phyloP scores from a whole-genome alignment of 1,284 basidiomycete species.

The Polyporus tsugae region DNA sequence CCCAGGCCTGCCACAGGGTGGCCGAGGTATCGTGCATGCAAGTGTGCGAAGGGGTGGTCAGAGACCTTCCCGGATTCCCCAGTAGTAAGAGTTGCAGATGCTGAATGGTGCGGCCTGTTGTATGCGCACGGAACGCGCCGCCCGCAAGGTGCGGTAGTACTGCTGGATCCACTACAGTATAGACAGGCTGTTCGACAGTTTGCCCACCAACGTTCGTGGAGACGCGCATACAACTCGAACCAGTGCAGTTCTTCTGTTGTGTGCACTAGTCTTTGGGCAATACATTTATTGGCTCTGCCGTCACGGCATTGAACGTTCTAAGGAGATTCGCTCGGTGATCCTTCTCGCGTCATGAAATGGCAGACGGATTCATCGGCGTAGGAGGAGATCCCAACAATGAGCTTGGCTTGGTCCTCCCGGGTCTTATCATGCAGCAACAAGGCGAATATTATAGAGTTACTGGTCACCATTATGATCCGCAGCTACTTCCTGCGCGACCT shows the following conservation, averaged over 20 bases:
- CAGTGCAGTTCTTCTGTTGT: not conserved
- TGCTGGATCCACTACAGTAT: not conserved
- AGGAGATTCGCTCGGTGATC: no score
- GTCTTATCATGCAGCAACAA: not conserved
- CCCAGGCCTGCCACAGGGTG: not conserved
- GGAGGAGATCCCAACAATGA: not conserved
- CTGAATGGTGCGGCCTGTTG: not conserved
- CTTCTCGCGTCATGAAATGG: not conserved
- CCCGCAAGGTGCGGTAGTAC: not conserved
- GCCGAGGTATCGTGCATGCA: not conserved
- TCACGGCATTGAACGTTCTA: not conserved
- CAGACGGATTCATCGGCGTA: not conserved
- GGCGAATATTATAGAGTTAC: not conserved
- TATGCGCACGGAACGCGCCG: not conserved
- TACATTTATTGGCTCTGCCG: not conserved
- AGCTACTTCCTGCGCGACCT: not conserved
- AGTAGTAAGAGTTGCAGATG: not conserved
- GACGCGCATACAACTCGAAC: not conserved
- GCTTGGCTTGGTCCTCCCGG: not conserved
- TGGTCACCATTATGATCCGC: not conserved
- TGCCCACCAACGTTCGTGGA: not conserved
- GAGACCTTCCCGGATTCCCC: not conserved
- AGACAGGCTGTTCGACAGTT: not conserved
- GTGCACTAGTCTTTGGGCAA: not conserved
- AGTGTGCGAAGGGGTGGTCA: no score